Percentiles rank a stretch among this genome's conserved stretches.
phyloP scores from a whole-genome alignment of 768 basidiomycete genomes.

The Tricholoma flavovirens region DNA sequence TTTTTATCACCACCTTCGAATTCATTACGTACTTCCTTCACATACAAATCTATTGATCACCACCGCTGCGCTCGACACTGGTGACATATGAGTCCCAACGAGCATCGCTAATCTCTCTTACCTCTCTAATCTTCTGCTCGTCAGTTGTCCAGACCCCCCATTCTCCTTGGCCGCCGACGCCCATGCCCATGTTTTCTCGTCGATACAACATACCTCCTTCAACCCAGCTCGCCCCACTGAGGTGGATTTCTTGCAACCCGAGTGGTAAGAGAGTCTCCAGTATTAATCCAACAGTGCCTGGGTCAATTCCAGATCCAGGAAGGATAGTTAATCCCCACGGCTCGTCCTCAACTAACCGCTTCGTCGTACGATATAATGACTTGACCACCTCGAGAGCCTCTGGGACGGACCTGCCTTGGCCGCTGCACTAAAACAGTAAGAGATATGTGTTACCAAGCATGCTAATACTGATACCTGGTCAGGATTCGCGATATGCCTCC shows the following conservation, averaged over 20 bases:
- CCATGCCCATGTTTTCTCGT: constrained; percentile 65
- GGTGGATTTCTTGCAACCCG: constrained; percentile 64
- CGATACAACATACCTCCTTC: constrained; percentile 47
- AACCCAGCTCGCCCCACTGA: constrained; percentile 67
- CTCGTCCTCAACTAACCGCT: constrained; percentile 30
- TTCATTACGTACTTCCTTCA: background rate
- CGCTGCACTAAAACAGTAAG: constrained; percentile 31
- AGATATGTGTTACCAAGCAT: background rate
- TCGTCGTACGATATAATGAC: constrained; percentile 32
- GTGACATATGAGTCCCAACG: constrained; percentile 21
- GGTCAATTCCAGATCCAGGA: constrained; percentile 73
- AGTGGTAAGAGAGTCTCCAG: constrained; percentile 46
- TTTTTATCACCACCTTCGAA: background rate
- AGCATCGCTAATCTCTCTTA: constrained; percentile 43
- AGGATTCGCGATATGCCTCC: constrained; percentile 69
- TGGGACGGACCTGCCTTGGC: constrained; percentile 40
- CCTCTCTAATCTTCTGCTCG: constrained; percentile 42
- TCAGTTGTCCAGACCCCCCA: constrained; percentile 70
- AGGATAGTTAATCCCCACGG: constrained; percentile 47
- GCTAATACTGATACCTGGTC: constrained; percentile 52
- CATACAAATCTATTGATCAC: background rate
- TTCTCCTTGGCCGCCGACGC: constrained; percentile 43
- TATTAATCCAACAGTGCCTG: constrained; percentile 43
- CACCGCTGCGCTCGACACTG: background rate
- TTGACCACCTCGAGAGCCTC: constrained; percentile 37